Base-by-base conservation (phyloP, 805 yeast genomes). In the Saccharomycopsis sp. region DNA sequence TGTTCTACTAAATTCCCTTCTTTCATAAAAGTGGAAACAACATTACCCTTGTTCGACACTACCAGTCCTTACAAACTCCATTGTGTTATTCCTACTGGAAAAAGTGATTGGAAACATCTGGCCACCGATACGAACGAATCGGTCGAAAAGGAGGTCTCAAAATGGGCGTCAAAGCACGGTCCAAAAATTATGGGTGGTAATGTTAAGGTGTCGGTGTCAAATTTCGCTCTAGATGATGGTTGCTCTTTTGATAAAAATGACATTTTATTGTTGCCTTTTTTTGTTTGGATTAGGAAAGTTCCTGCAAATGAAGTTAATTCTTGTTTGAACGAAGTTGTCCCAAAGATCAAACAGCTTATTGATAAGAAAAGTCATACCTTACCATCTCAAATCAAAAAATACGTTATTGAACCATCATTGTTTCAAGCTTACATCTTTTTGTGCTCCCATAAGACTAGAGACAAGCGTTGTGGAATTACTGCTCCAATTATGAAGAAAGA, bases 401-500 rank as follows among this genome's bases (percentile, higher is more conserved):
- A 28, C 15, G 15, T 5, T 8, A n/a, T 28, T n/a, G 31, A 28
- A 10, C 10, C 15, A 9, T 74, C 69, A 37, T 44, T 36, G 2
- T 63, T 60, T 41, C 57, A 57, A 32, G 57, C 80, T 1, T 72
- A 69, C 51, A 66, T 89, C 1, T 69, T 92, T 36, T 59, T 92
- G 38, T 89, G 98, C 53, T 88, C 96, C 0, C 98, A 89, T 59
- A 67, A 69, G 37, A 84, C 94, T 9, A 76, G 97, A 58, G 98
- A 89, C 56, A 88, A 86, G 57, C 67, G 89, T 46, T 89, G 98
- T 60, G 96, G 96, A 36, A 66, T 86, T 35, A 85, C 96, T 1
- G 97, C 97, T 0, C 96, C 96, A 12, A 70, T 85, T 28, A 70
- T 89, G 78, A 80, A 77, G 54, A 78, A 74, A 49, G 86, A 82